These are phyloP conservation scores for Brassica nigra DNA, from an alignment of 345 rosid genomes.

Conservation along the genomic window DNA sequence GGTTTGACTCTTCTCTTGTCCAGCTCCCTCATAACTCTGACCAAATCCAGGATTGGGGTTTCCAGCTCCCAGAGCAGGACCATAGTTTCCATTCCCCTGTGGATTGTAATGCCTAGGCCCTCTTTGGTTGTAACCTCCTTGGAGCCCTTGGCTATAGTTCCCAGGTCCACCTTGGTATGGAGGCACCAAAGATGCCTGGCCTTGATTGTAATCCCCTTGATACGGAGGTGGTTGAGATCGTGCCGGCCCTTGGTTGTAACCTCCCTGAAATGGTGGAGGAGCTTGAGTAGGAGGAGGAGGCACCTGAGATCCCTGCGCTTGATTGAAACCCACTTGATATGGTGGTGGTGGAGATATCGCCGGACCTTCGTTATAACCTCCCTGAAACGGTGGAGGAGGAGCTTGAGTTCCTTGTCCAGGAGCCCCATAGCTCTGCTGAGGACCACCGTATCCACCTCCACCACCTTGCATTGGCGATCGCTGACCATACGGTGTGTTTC, in stretches of 20 bases:
- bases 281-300: conserved; percentile 20
- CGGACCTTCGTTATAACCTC: conserved; percentile 44
- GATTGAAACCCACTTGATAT: conserved; percentile 41
- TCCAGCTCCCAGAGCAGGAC: conserved; percentile 33
- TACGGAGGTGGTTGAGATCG: conserved; percentile 6
- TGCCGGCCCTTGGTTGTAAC: conserved; percentile 37
- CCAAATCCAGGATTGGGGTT: conserved; percentile 34
- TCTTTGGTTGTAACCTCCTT: conserved; percentile 49
- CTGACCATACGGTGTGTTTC: conserved; percentile 44
- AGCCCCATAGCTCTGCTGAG: conserved; percentile 49
- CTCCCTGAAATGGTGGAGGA: conserved; percentile 28
- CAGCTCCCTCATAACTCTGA: conserved; percentile 47
- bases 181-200: neutral
- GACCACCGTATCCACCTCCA: conserved; percentile 49
- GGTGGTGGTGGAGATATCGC: conserved; percentile 34
- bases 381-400: conserved; percentile 42
- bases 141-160: conserved; percentile 46
- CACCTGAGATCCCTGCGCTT: conserved; percentile 42
- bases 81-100: conserved; percentile 40
- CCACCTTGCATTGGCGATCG: conserved; percentile 51
- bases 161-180: conserved; percentile 35
- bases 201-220: conserved; percentile 49
- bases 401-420: conserved; percentile 40
- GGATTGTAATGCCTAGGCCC: conserved; percentile 44
- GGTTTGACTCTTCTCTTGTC: conserved; percentile 35